phyloP scores from a whole-genome alignment of 2,329 filamentous ascomycete species.

The Aspergillus hortae region DNA sequence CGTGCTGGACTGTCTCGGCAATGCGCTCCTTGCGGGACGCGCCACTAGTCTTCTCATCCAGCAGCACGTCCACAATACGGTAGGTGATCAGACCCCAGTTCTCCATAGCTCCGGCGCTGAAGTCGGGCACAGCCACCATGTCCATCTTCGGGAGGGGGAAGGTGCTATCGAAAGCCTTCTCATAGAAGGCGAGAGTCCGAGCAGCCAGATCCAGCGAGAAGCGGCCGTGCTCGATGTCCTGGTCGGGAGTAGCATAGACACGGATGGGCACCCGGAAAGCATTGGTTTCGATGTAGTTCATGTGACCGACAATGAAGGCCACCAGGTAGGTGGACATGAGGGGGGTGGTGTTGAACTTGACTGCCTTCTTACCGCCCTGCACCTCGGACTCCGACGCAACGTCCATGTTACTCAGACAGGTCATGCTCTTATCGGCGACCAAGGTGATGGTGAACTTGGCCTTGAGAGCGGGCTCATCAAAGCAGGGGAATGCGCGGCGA shows the following conservation, averaged over 20 bases:
- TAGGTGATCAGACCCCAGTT: conserved; percentile 98
- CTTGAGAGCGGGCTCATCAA: conserved; percentile 93
- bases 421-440: conserved; percentile 83
- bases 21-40: conserved; percentile 88
- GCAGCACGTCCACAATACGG: conserved; percentile 82
- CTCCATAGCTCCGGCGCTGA: conserved; percentile 95
- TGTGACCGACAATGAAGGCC: conserved; percentile 89
- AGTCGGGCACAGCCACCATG: conserved; percentile 94
- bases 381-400: conserved; percentile 75
- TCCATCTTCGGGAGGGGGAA: conserved; percentile 94
- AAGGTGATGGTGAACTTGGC: conserved; percentile 88
- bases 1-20: conserved; percentile 93
- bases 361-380: conserved; percentile 70
- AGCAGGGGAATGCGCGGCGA: conserved; percentile 88
- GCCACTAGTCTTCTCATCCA: conserved; percentile 88
- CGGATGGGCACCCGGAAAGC: conserved; percentile 87
- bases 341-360: conserved; percentile 88
- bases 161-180: conserved; percentile 83
- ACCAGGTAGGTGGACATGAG: conserved; percentile 95
- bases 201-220: conserved; percentile 90
- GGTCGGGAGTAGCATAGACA: conserved; percentile 88
- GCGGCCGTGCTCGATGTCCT: conserved; percentile 83
- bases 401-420: conserved; percentile 96
- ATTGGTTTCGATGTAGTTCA: conserved; percentile 90
- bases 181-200: conserved; percentile 87